Percentiles rank a stretch among this genome's conserved stretches.
Conservation (phyloP, 441 rosid species). For the Erodium moschatum region DNA sequence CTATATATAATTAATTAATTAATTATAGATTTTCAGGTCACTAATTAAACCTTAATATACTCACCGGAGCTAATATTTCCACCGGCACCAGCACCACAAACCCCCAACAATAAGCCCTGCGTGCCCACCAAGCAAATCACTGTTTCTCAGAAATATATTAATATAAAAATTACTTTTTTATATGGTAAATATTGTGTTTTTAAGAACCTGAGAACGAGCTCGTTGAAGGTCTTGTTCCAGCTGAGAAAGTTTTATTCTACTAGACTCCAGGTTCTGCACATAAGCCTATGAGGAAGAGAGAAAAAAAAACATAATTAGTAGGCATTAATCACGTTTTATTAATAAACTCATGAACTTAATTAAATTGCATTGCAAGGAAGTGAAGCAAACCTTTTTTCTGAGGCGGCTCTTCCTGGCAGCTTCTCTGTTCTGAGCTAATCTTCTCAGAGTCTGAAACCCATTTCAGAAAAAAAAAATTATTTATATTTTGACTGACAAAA, state of each 20-base stretch:
- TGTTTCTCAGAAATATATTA: too few relatives aligned
- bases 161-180: too few relatives aligned
- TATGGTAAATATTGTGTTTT: not conserved
- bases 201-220: constrained; percentile 56
- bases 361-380: not conserved
- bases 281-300: constrained; percentile 38
- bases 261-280: constrained; percentile 65
- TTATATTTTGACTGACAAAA: not conserved
- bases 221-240: constrained; percentile 70
- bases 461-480: not conserved
- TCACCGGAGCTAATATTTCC: constrained; percentile 80
- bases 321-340: not conserved
- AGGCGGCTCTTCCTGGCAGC: constrained; percentile 76
- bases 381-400: constrained; percentile 46
- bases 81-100: constrained; percentile 36
- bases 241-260: constrained; percentile 57
- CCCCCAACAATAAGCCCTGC: constrained; percentile 58
- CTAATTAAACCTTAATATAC: constrained; percentile 8
- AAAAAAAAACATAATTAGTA: not conserved
- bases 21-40: not conserved
- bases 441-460: constrained; percentile 51
- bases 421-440: constrained; percentile 76
- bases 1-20: too few relatives aligned
- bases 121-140: not conserved
- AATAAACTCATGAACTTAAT: not conserved